These are phyloP conservation scores for Isoetes engelmannii DNA, from an alignment of 83 land plant species.

Conservation along the genomic window DNA sequence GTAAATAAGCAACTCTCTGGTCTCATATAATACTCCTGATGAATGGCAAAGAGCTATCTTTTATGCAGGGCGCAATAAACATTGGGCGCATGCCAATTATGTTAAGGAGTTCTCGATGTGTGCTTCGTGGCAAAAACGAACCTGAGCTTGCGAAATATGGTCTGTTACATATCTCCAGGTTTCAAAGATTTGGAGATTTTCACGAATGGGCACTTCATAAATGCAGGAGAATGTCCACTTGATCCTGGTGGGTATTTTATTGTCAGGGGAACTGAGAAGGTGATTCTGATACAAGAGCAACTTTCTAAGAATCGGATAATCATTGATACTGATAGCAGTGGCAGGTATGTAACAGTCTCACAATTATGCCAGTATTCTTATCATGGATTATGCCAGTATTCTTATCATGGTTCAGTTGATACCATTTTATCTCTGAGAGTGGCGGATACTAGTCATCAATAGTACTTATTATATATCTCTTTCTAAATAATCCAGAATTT, in stretches of 20 bases:
- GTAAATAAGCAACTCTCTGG: slow-evolving; percentile 11
- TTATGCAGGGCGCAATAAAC: slow-evolving; percentile 48
- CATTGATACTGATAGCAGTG: slow-evolving; percentile 82
- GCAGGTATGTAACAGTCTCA: too few species aligned
- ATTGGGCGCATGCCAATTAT: slow-evolving; percentile 93
- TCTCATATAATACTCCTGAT: neutral
- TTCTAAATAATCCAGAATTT: too few species aligned
- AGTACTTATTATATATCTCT: too few species aligned
- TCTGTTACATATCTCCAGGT: slow-evolving; percentile 19
- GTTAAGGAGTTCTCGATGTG: slow-evolving; percentile 84
- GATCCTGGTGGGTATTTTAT: slow-evolving; percentile 18
- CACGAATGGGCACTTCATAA: neutral
- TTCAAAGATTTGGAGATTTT: neutral
- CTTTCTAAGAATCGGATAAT: slow-evolving; percentile 93
- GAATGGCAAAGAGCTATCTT: neutral
- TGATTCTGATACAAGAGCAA: slow-evolving; percentile 90
- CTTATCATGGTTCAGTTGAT: neutral
- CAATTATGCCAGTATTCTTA: too few species aligned
- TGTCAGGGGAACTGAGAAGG: slow-evolving; percentile 34
- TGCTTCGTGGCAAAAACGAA: slow-evolving; percentile 74
- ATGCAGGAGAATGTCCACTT: slow-evolving; percentile 15
- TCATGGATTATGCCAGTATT: slow-evolving; percentile 1
- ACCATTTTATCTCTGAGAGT: too few species aligned
- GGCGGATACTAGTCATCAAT: too few species aligned
- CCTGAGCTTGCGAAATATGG: slow-evolving; percentile 88